A percentile compares a stretch with the other conserved stretches of the same genome.
phyloP scores from a whole-genome alignment of 257 asterid genomes.

The Plantago elongata region DNA sequence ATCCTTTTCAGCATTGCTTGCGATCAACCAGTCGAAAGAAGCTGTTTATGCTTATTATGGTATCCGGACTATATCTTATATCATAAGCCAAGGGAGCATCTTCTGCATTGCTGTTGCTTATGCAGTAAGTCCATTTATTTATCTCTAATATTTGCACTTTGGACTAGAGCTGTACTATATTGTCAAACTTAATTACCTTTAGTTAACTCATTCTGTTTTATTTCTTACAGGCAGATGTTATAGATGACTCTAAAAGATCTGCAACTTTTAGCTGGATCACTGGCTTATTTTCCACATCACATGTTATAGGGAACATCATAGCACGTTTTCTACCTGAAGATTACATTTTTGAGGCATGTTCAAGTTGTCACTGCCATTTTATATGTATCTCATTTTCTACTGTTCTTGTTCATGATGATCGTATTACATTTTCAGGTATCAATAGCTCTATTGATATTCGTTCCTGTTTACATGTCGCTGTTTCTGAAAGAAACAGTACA shows the following conservation, averaged over 20 bases:
- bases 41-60: conserved; percentile 75
- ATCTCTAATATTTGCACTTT: too few relatives aligned
- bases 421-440: conserved; percentile 58
- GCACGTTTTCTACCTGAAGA: conserved; percentile 83
- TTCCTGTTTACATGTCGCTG: conserved; percentile 60
- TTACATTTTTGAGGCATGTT: conserved; percentile 63
- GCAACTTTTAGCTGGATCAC: conserved; percentile 87
- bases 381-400: not conserved
- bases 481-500: conserved; percentile 66
- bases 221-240: conserved; percentile 70
- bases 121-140: conserved; percentile 51
- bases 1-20: conserved; percentile 64
- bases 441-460: conserved; percentile 54
- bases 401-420: conserved; percentile 7
- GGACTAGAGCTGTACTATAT: not conserved
- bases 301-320: conserved; percentile 67
- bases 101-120: conserved; percentile 88
- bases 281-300: conserved; percentile 88
- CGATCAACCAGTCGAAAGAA: conserved; percentile 62
- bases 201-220: conserved; percentile 4
- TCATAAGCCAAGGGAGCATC: conserved; percentile 93
- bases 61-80: conserved; percentile 60
- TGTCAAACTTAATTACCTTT: too few relatives aligned
- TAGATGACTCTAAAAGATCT: conserved; percentile 55
- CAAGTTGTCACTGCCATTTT: conserved; percentile 6